These are phyloP conservation scores for Lasiodiplodia theobromae DNA, from an alignment of 2,329 filamentous ascomycete genomes.

Conservation along the genomic window DNA sequence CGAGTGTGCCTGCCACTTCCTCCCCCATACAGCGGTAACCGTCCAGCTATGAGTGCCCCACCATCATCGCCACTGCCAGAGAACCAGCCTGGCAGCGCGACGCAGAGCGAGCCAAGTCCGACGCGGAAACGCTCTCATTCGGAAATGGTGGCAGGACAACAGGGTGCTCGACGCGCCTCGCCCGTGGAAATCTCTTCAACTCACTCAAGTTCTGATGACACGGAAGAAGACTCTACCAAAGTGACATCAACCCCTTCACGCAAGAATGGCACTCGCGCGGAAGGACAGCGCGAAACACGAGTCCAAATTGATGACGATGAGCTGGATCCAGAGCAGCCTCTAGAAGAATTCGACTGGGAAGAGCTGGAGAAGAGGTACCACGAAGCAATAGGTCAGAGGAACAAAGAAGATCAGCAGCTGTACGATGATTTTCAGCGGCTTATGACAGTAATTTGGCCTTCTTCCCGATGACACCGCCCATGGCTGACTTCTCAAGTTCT, in stretches of 20 bases:
- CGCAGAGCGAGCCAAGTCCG: background rate
- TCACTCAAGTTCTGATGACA: background rate
- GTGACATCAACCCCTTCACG: background rate
- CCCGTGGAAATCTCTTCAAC: background rate
- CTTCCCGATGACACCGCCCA: background rate
- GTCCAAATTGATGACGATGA: conserved; percentile 31
- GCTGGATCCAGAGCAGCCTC: conserved; percentile 31
- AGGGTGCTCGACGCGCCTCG: conserved; percentile 1
- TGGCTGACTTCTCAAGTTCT: conserved; percentile 72
- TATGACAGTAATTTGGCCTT: conserved; percentile 41
- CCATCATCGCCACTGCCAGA: background rate
- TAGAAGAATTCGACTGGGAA: conserved; percentile 75
- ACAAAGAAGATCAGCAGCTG: conserved; percentile 69
- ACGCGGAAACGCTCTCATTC: conserved; percentile 25
- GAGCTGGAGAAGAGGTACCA: conserved; percentile 76
- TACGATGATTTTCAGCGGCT: conserved; percentile 69
- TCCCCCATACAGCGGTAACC: background rate
- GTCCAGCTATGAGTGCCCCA: background rate
- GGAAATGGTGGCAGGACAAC: conserved; percentile 35
- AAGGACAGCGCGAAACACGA: conserved; percentile 32
- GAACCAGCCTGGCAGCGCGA: background rate
- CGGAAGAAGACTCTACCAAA: background rate
- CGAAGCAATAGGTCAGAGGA: conserved; percentile 67
- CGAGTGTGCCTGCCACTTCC: background rate
- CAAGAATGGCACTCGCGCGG: background rate